Evolutionary conservation across 2,329 filamentous ascomycete genomes (phyloP).

Genomic region (Colletotrichum sublineola): DNA sequence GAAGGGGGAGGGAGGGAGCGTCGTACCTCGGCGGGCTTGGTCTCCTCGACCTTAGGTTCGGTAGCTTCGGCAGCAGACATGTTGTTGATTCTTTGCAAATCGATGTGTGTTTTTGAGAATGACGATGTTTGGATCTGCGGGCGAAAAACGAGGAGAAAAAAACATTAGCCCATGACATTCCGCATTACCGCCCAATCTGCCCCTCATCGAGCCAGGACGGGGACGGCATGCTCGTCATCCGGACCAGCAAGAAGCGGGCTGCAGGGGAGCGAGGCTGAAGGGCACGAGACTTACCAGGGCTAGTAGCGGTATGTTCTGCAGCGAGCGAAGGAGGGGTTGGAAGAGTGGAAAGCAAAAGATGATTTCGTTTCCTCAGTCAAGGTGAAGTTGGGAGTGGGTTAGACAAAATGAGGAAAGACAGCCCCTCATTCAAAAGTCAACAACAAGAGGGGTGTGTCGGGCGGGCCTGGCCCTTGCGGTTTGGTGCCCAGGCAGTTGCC

Average conservation of each 20-base stretch:
- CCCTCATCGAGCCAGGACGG: slow-evolving; percentile 31
- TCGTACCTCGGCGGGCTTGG: slow-evolving; percentile 50
- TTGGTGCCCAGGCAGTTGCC: slow-evolving; percentile 37
- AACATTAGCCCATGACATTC: slow-evolving; percentile 31
- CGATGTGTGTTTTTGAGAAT: slow-evolving; percentile 2
- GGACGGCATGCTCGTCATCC: slow-evolving; percentile 16
- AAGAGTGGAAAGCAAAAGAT: slow-evolving; percentile 40
- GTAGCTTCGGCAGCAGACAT: slow-evolving; percentile 66
- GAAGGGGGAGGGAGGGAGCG: slow-evolving; percentile 1
- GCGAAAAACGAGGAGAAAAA: slow-evolving; percentile 16
- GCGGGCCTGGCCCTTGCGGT: slow-evolving; percentile 42
- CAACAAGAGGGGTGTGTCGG: slow-evolving; percentile 42
- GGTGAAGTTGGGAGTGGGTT: slow-evolving; percentile 43
- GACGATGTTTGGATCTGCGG: slow-evolving; percentile 29
- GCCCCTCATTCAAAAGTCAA: slow-evolving; percentile 44
- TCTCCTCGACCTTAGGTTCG: slow-evolving; percentile 68
- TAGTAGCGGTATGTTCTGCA: slow-evolving; percentile 39
- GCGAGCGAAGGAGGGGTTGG: slow-evolving; percentile 14
- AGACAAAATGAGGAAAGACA: slow-evolving; percentile 43
- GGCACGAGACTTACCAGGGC: slow-evolving; percentile 27
- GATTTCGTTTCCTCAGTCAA: slow-evolving; percentile 38
- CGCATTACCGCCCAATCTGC: slow-evolving; percentile 35
- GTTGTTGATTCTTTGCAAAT: slow-evolving; percentile 45
- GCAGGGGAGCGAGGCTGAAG: slow-evolving; percentile 4
- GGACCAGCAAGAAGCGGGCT: not conserved